Conservation (phyloP, 371 early-diverging fungal species). For the Mortierella sp. region DNA sequence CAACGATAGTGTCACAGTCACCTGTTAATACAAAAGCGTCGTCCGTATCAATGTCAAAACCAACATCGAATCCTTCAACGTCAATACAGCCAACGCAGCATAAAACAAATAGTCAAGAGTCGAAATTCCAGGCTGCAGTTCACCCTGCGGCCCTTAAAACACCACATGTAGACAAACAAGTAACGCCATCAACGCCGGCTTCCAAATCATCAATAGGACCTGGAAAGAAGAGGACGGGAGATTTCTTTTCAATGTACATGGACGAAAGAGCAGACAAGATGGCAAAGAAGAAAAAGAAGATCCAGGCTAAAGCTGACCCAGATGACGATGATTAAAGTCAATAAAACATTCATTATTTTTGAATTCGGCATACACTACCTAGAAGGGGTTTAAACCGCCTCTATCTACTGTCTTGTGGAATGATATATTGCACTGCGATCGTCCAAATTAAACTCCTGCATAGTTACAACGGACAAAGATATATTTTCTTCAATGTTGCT, state of each 20-base stretch:
- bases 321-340: constrained; percentile 31
- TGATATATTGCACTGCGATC: no score
- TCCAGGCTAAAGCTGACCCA: constrained; percentile 21
- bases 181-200: constrained; percentile 16
- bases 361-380: no score
- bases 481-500: not conserved
- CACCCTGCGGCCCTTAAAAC: constrained; percentile 41
- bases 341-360: not conserved
- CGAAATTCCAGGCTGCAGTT: constrained; percentile 31
- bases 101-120: constrained; percentile 17
- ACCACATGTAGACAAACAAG: constrained; percentile 1
- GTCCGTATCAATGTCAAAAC: not conserved
- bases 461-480: not conserved
- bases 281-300: constrained; percentile 65
- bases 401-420: no score
- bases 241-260: constrained; percentile 69
- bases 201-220: constrained; percentile 2
- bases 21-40: not conserved
- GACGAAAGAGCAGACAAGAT: constrained; percentile 64
- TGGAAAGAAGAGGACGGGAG: constrained; percentile 54
- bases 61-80: not conserved
- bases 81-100: not conserved
- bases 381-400: no score
- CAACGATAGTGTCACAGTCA: not conserved
- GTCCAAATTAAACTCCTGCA: no score